These are phyloP conservation scores for Sonneratia alba DNA, from an alignment of 345 rosid species.

Conservation along the genomic window DNA sequence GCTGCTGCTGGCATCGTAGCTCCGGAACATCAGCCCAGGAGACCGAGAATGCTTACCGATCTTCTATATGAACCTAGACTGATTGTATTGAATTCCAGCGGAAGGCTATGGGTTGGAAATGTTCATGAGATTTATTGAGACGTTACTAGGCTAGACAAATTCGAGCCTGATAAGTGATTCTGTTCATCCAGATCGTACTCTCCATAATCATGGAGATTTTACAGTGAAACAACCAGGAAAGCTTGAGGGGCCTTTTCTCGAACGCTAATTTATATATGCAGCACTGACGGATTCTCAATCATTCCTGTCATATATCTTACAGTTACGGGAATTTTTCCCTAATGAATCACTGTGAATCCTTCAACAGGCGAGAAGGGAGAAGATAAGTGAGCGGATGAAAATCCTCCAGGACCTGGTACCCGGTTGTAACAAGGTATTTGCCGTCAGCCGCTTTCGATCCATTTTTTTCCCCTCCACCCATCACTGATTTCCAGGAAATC, in stretches of 20 bases:
- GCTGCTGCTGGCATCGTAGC: neutral
- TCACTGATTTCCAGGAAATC: neutral
- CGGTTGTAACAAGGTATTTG: conserved; percentile 74
- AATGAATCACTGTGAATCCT: conserved; percentile 16
- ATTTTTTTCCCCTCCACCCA: neutral
- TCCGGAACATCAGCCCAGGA: neutral
- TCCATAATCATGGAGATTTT: neutral
- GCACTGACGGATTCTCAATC: neutral
- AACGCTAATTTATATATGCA: too few species aligned
- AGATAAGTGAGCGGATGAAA: conserved; percentile 88
- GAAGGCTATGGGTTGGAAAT: neutral
- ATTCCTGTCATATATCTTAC: neutral
- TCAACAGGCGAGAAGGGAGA: conserved; percentile 84
- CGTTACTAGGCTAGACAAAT: neutral
- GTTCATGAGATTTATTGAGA: neutral
- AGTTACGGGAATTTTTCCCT: neutral
- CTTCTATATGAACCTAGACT: neutral
- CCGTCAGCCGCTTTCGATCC: neutral
- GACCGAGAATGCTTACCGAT: neutral
- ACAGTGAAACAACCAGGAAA: neutral
- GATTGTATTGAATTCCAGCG: neutral
- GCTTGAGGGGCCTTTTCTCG: neutral
- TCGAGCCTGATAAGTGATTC: neutral
- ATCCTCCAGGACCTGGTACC: conserved; percentile 90
- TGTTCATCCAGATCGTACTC: neutral